phyloP scores from a whole-genome alignment of 2,329 filamentous ascomycete species.

The Fusarium citri region DNA sequence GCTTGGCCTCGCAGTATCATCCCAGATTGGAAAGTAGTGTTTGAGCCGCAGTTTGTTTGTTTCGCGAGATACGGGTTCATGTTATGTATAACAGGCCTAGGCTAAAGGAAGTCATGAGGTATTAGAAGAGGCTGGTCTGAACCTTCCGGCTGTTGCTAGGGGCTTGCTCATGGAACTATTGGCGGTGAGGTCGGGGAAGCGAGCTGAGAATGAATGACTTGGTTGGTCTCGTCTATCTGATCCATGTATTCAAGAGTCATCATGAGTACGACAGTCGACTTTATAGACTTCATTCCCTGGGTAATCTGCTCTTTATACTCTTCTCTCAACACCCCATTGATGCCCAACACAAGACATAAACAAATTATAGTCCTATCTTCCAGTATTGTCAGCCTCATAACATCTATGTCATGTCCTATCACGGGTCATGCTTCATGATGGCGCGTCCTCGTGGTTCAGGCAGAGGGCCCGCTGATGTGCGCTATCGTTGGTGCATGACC shows the following conservation, averaged over 20 bases:
- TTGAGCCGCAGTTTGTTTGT: constrained; percentile 2
- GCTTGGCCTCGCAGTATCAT: constrained; percentile 35
- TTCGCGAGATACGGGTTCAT: background rate
- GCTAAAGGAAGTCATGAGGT: background rate
- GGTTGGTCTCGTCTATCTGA: background rate
- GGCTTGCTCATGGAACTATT: no score
- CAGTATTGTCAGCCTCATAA: background rate
- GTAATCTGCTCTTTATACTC: background rate
- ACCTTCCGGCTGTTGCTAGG: background rate
- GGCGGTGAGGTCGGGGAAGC: background rate
- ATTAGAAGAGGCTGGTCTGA: no score
- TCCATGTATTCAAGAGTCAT: background rate
- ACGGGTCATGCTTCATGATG: constrained; percentile 12
- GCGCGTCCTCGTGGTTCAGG: constrained; percentile 33
- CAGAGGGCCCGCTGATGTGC: constrained; percentile 33
- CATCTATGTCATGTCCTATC: constrained; percentile 6
- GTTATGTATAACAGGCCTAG: background rate
- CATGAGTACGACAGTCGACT: background rate
- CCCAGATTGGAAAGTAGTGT: constrained; percentile 11
- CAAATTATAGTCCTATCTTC: background rate
- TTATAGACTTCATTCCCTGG: background rate
- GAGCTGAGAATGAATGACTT: background rate
- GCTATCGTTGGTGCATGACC: constrained; percentile 30
- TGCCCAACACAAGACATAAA: background rate
- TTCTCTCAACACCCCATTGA: background rate